These are phyloP conservation scores for Cercospora brassicicola DNA, from an alignment of 2,329 filamentous ascomycete genomes.

Conservation along the genomic window DNA sequence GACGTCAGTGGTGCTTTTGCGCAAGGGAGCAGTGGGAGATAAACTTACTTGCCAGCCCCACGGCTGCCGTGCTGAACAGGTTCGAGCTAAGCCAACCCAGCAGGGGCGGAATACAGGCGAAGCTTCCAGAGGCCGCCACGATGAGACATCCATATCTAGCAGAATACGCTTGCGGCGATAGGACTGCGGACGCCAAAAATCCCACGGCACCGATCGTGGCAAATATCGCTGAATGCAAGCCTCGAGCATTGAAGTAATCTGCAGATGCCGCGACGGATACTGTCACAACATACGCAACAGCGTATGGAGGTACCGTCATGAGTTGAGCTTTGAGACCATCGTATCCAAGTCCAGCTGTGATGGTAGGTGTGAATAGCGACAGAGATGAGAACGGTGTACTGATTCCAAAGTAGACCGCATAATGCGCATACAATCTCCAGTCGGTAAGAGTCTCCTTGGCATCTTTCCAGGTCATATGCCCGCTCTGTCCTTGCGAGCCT, in stretches of 20 bases:
- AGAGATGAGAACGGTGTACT: slow-evolving; percentile 37
- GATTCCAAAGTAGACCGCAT: slow-evolving; percentile 54
- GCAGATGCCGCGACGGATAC: slow-evolving; percentile 53
- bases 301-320: slow-evolving; percentile 39
- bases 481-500: slow-evolving; percentile 44
- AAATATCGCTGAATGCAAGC: slow-evolving; percentile 53
- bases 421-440: slow-evolving; percentile 55
- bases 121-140: slow-evolving; percentile 65
- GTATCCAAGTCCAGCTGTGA: slow-evolving; percentile 66
- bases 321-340: slow-evolving; percentile 50
- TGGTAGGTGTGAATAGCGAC: slow-evolving; percentile 39
- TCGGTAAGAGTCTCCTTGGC: slow-evolving; percentile 52
- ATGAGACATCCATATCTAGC: slow-evolving; percentile 70
- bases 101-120: slow-evolving; percentile 68
- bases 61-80: slow-evolving; percentile 63
- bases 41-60: slow-evolving; percentile 61
- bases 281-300: slow-evolving; percentile 49
- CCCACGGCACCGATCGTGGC: slow-evolving; percentile 55
- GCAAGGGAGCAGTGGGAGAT: no score
- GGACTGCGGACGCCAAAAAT: slow-evolving; percentile 63
- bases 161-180: slow-evolving; percentile 61
- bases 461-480: slow-evolving; percentile 51
- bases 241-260: slow-evolving; percentile 61
- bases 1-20: neutral
- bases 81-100: slow-evolving; percentile 72